A percentile compares a stretch with the other conserved stretches of the same genome.
Evolutionary conservation across 2,329 filamentous ascomycete species (phyloP).

Genomic region (Pseudogymnoascus verrucosus): DNA sequence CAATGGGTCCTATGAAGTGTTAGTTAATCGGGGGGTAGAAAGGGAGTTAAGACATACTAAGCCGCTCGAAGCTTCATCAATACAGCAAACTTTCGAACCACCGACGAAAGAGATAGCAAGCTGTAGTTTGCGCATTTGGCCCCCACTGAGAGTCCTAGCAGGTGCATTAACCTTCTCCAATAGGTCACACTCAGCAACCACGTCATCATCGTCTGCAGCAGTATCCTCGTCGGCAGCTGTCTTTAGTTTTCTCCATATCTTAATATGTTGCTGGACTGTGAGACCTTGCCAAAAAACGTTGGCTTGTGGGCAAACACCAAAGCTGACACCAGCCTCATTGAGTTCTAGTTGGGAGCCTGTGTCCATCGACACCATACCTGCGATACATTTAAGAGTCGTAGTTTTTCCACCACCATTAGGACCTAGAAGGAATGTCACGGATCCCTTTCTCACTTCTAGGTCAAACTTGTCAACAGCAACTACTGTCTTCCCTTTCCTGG

Average conservation of each 20-base stretch:
- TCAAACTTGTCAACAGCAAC: conserved; percentile 50
- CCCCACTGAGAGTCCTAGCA: conserved; percentile 53
- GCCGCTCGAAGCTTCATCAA: conserved; percentile 59
- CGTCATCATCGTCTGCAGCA: conserved; percentile 37
- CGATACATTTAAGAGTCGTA: conserved; percentile 56
- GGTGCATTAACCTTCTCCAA: conserved; percentile 46
- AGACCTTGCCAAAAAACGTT: conserved; percentile 53
- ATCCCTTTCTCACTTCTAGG: conserved; percentile 48
- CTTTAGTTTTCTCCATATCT: conserved; percentile 55
- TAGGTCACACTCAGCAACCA: conserved; percentile 51
- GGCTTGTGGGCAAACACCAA: conserved; percentile 24
- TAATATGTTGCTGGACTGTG: conserved; percentile 54
- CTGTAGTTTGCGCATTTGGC: conserved; percentile 60
- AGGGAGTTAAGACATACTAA: conserved; percentile 26
- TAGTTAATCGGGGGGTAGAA: conserved; percentile 3
- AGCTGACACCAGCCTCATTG: conserved; percentile 21
- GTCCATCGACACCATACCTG: conserved; percentile 52
- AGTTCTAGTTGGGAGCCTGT: conserved; percentile 34
- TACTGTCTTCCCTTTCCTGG: conserved; percentile 35
- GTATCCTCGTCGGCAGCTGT: conserved; percentile 34
- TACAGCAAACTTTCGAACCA: conserved; percentile 53
- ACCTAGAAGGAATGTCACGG: conserved; percentile 56
- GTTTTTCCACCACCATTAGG: conserved; percentile 60
- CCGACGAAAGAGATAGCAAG: conserved; percentile 62
- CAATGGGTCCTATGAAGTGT: conserved; percentile 41